Evolutionary conservation across 306 rosid species (phyloP), one percentile per base, ranked within the genome.

Genomic region (Acacia confusa): DNA sequence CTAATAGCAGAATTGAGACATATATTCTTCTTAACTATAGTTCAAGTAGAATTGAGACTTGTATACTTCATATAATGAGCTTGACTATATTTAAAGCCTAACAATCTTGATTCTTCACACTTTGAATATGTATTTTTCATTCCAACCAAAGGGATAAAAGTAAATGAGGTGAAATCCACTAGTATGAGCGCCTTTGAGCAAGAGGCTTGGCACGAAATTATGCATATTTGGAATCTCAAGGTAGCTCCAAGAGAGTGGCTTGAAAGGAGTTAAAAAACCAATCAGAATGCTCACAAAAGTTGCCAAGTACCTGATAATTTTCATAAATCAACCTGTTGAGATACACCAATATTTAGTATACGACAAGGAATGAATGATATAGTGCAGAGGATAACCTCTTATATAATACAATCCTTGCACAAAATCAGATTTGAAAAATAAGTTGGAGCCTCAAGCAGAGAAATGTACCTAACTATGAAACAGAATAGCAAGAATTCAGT

Each of bases 271-370:
- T 36, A 78, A 64, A 63, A 78, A 72, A 63, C 53, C 70, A 60
- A 82, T 43, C 58, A 52, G 4, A 70, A 72, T 36, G 19, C 22
- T 61, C 74, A 40, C 25, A 52, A 57, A 72, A 34, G 53, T 72
- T 64, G 41, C 44, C 20, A 27, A 60, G 79, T 69, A 72, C 58
- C 63, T 50, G 6, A 72, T 20, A 65, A 41, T 69, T 34, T 66
- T 32, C 58, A 83, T 32, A 78, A 78, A 78, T 48, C 58, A 45
- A 72, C 27, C n/a, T 16, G 48, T 73, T 78, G 22, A 78, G 30
- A 34, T 14, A 45, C 45, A 41, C 78, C 76, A 44, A 27, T 27
- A 57, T 38, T 70, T 57, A 63, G 32, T 60, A 82, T 2, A 15
- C 48, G 69, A 61, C 47, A 77, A 57, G 63, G 22, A 69, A 58